Evolutionary conservation across 2,329 filamentous ascomycete species (phyloP), one percentile per base, ranked within the genome.

Genomic region (Raffaelea ambrosiae): DNA sequence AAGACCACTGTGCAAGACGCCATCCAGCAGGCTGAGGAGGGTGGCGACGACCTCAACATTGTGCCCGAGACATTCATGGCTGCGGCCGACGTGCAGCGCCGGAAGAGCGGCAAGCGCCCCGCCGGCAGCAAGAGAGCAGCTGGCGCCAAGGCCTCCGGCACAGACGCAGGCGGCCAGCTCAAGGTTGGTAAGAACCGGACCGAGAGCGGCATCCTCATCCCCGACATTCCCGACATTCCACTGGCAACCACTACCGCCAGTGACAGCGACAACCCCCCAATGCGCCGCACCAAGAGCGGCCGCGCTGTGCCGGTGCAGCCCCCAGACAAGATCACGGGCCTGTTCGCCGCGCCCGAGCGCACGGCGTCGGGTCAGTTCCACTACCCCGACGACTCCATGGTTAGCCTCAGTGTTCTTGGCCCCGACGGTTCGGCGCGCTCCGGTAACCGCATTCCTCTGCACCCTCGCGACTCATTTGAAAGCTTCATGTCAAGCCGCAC

Each of bases 21-120:
- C n/a, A 86, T 89, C 47, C 87, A 93, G 58, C 75, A 84, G 55
- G 89, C 91, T 16, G 81, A 86, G 59, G 76, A 82, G 42, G 74
- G 76, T 11, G 90, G 89, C 0, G 89, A 97, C 59, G 91, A 95
- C 54, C 77, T 96, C 48, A 95, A 95, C 56, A 78, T 96, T 44
- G 80, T 94, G 10, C 86, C 90, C 0, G 87, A 95, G 62, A 89
- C 88, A 0, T 96, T 96, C 68, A 78, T 76, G 48, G 73, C 73
- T 0, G 77, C 78, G 44, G 78, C 77, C 9, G 64, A 62, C 58
- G 53, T 61, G 53, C 59, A 62, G 57, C 51, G 47, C 51, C 59
- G 57, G 38, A 62, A 63, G 48, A 54, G 56, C 14, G 53, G 54
- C 40, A 53, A 58, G 40, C 18, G 29, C 16, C 20, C 19, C 9